Conservation (phyloP, 495 filamentous ascomycete species). For the Schizothecium vesticola region DNA sequence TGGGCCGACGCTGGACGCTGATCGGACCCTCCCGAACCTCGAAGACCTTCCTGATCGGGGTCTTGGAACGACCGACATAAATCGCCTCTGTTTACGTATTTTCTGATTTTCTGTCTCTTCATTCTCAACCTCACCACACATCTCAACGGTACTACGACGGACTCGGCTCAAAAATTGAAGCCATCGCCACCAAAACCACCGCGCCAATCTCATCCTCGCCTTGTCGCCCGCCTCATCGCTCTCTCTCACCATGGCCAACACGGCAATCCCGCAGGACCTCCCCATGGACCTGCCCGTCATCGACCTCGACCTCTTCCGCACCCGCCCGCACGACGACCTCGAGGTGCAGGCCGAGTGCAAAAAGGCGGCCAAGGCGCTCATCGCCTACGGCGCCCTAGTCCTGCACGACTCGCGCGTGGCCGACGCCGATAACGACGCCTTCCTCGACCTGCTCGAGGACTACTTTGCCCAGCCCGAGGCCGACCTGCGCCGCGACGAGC, state of each 20-base stretch:
- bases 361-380: conserved; percentile 41
- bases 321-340: conserved; percentile 27
- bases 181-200: background rate
- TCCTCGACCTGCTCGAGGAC: conserved; percentile 50
- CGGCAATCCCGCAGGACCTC: conserved; percentile 14
- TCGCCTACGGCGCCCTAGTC: conserved; percentile 45
- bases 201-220: background rate
- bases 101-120: background rate
- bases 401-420: conserved; percentile 49
- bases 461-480: conserved; percentile 48
- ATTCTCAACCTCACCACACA: background rate
- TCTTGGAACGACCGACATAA: background rate
- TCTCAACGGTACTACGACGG: background rate
- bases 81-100: background rate
- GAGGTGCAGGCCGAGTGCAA: conserved; percentile 41
- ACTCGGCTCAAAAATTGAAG: background rate
- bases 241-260: background rate
- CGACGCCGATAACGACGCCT: conserved; percentile 42
- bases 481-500: conserved; percentile 38
- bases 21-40: background rate
- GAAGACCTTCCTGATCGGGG: background rate
- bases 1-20: background rate
- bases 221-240: background rate
- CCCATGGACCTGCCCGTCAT: conserved; percentile 50
- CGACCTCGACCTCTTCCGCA: conserved; percentile 46